Base-by-base conservation (phyloP, 208 protist genomes). In the Trypanosoma platydactyli region DNA sequence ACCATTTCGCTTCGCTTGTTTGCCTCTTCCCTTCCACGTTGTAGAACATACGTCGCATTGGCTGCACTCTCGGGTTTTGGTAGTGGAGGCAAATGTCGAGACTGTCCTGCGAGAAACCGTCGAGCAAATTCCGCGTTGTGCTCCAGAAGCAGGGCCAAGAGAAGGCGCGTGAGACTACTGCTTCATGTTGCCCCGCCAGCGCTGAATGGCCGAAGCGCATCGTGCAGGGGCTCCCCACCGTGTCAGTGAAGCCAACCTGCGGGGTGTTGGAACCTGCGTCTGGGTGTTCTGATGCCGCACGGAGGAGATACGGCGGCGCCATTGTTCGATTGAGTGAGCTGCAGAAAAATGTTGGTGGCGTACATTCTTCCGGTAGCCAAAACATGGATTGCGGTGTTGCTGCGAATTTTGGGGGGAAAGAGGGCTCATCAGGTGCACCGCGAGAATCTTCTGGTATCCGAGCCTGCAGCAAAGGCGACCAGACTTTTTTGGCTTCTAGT, bases 241-340 rank as follows among this genome's bases (percentile, higher is more conserved):
- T 42, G 48, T 13, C 61, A 2, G 49, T n/a, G 29, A 29, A 29
- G 9, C 6, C 40, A 25, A 12, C 24, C 16, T 38, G 16, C 49
- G 3, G 24, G 20, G 27, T 11, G 4, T n/a, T 33, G 13, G 38
- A 54, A 0, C 29, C 9, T 49, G 16, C 38, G 33, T 0, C 16
- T 27, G 41, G 5, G 27, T 25, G 16, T 46, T n/a, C 11, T 25
- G 20, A 3, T 18, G 22, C 1, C 3, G 3, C 15, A 20, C 24
- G 27, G 30, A 53, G n/a, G 61, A 60, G 64, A 1, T 91, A 91
- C 42, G 84, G 84, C 7, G 80, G 81, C 41, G 84, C 80, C 20
- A 68, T 94, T 64, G 76, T 88, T 12, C 77, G 86, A 22, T 67
- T 95, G 50, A 95, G 86, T 58, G 88, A 92, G 25, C 54, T 92